A percentile compares a stretch with the other conserved stretches of the same genome.
These are phyloP conservation scores for Parietaria judaica DNA, from an alignment of 306 rosid species.

Conservation along the genomic window DNA sequence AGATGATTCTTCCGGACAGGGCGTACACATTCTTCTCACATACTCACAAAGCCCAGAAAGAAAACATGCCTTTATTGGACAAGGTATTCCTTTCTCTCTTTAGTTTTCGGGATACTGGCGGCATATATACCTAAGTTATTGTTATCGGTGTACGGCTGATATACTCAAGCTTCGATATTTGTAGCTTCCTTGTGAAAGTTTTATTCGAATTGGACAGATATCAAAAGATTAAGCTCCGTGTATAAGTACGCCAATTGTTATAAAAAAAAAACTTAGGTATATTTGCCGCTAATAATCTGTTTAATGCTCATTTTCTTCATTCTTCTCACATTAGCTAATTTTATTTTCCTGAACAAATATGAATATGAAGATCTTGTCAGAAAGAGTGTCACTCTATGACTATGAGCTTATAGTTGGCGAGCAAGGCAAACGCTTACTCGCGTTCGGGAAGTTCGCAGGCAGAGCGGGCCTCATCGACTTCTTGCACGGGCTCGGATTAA, in stretches of 20 bases:
- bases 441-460: slow-evolving; percentile 94
- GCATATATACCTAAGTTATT: too few species aligned
- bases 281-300: too few species aligned
- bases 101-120: not conserved
- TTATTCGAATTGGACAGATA: too few species aligned
- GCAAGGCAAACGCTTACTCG: slow-evolving; percentile 61
- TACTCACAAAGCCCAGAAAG: slow-evolving; percentile 92
- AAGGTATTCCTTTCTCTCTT: slow-evolving; percentile 32
- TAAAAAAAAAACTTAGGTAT: too few species aligned
- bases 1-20: slow-evolving; percentile 81
- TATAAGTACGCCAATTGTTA: too few species aligned
- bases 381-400: slow-evolving; percentile 69
- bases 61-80: slow-evolving; percentile 81
- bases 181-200: too few species aligned
- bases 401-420: slow-evolving; percentile 87
- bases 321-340: slow-evolving; percentile 3
- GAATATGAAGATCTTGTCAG: slow-evolving; percentile 51
- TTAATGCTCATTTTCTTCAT: too few species aligned
- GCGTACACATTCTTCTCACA: slow-evolving; percentile 91
- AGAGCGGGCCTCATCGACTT: slow-evolving; percentile 89
- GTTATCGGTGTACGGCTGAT: too few species aligned
- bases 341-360: slow-evolving; percentile 1
- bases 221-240: too few species aligned
- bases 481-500: slow-evolving; percentile 65
- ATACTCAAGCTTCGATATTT: too few species aligned